Evolutionary conservation across 2,329 filamentous ascomycete genomes (phyloP).

Genomic region (Calonectria leucothoes): DNA sequence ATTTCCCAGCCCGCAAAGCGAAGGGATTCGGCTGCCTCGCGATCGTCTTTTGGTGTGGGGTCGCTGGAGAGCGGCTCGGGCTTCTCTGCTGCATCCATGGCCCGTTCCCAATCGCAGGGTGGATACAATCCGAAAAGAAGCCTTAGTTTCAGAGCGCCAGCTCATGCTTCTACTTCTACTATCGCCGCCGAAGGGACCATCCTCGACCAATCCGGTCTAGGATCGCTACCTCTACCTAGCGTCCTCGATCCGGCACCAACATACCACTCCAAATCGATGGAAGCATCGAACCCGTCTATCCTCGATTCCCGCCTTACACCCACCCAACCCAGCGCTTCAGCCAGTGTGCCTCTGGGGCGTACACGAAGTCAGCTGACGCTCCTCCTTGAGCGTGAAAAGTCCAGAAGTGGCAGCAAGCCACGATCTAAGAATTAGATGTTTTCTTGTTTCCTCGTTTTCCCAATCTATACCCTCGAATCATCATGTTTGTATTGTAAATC

Average conservation of each 20-base stretch:
- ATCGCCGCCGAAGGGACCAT: constrained; percentile 58
- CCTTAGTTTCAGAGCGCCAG: constrained; percentile 24
- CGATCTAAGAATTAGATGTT: constrained; percentile 41
- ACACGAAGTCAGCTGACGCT: constrained; percentile 71
- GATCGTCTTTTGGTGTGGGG: constrained; percentile 36
- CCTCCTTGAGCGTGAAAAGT: constrained; percentile 66
- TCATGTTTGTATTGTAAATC: constrained; percentile 18
- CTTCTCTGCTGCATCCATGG: constrained; percentile 38
- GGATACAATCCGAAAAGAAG: constrained; percentile 35
- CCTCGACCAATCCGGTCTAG: constrained; percentile 51
- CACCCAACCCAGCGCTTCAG: constrained; percentile 59
- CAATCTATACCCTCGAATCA: constrained; percentile 20
- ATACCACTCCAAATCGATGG: constrained; percentile 40
- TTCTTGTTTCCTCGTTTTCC: constrained; percentile 2
- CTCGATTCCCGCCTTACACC: constrained; percentile 58
- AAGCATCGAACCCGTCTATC: constrained; percentile 39
- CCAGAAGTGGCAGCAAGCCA: constrained; percentile 44
- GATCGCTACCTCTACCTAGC: constrained; percentile 44
- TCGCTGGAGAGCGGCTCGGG: constrained; percentile 36
- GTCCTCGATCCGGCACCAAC: constrained; percentile 31
- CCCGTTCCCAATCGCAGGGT: constrained; percentile 48
- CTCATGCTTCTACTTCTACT: constrained; percentile 52
- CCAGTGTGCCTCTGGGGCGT: constrained; percentile 62
- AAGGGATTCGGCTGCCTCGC: constrained; percentile 35
- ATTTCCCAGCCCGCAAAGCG: constrained; percentile 32